Percentiles rank a stretch among this genome's conserved stretches.
Evolutionary conservation across 2,329 filamentous ascomycete genomes (phyloP).

Genomic region (Neonectria faginata): DNA sequence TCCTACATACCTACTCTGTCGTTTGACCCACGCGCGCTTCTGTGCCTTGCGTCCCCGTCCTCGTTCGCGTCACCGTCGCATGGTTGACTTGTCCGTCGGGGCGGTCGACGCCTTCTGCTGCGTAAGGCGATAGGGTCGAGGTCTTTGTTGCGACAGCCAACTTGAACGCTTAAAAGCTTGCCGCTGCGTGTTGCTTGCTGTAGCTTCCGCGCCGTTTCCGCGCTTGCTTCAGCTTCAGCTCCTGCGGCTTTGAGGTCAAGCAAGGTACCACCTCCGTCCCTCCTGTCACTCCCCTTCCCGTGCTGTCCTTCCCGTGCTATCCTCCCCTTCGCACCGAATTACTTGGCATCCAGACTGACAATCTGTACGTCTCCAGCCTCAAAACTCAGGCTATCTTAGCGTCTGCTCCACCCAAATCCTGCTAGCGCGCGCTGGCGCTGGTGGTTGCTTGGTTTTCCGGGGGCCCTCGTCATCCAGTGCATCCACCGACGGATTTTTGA

Average conservation of each 20-base stretch:
- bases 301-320: background rate
- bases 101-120: constrained; percentile 10
- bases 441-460: constrained; percentile 43
- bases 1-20: constrained; percentile 3
- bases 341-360: background rate
- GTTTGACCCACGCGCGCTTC: constrained; percentile 2
- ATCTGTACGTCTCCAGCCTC: background rate
- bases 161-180: background rate
- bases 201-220: constrained; percentile 3
- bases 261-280: background rate
- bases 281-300: background rate
- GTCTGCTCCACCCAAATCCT: constrained; percentile 4
- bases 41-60: constrained; percentile 24
- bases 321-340: no score
- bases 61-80: constrained; percentile 9
- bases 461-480: constrained; percentile 41
- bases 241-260: background rate
- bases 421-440: constrained; percentile 22
- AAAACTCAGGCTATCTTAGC: constrained; percentile 1
- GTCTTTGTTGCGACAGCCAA: background rate
- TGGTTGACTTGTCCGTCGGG: constrained; percentile 11
- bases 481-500: constrained; percentile 46
- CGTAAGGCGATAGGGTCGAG: background rate
- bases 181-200: constrained; percentile 4
- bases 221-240: background rate